Evolutionary conservation across 441 rosid species (phyloP), one percentile per base, ranked within the genome.

Genomic region (Bruguiera hainesii): DNA sequence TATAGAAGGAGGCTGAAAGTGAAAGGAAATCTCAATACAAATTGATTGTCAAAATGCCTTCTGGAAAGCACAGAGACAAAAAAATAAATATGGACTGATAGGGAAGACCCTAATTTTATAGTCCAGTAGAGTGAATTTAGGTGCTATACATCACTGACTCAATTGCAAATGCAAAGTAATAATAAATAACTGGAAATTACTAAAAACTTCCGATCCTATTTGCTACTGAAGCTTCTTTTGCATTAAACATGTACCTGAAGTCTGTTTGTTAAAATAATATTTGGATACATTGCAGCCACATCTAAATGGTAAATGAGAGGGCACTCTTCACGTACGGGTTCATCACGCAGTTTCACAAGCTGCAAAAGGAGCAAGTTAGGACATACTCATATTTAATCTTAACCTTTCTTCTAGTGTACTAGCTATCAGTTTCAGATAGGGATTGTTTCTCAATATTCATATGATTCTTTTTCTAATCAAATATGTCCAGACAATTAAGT

Each of bases 231-330:
- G 48, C 48, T 42, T 42, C 13, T 13, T 42, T 42, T 13, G 15
- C 4, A 42, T 42, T 23, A 53, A 53, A 53, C 6, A 23, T 8
- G 58, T 78, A 95, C 99, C 99, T 95, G 99, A 78, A 96, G 97
- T 83, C 99, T 85, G 77, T 93, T 96, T 69, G 99, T 96, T 80
- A 96, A 81, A 74, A 96, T 96, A 81, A 96, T 96, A 83, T 96
- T 96, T 67, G 98, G 99, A 81, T 96, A 93, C 99, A 96, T 93
- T 21, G 99, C 99, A 75, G 99, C 99, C 61, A 96, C 99, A 80
- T 96, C 99, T 42, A 96, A 82, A 87, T 96, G 99, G 80, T 92
- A 96, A 80, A 96, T 90, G 42, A 92, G 99, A 68, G 98, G 98
- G 55, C 93, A 92, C 75, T 96, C 99, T 74, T 90, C 97, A 69